phyloP scores from a whole-genome alignment of 164 flowering plant genomes.

The Protea cynaroides region DNA sequence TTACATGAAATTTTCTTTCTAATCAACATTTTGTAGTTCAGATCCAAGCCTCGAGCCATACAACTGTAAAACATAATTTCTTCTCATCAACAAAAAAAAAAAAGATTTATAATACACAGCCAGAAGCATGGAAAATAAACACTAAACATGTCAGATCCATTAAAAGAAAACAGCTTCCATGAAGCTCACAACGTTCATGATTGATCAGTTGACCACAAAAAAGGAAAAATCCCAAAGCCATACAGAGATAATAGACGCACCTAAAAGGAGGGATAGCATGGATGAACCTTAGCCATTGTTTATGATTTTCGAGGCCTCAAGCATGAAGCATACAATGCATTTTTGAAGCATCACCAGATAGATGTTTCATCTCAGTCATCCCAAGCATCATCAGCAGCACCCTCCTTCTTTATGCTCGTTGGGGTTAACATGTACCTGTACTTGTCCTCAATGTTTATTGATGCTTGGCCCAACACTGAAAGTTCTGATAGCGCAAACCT shows the following conservation, averaged over 20 bases:
- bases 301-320: constrained; percentile 1
- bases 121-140: no score
- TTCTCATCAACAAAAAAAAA: not conserved
- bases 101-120: no score
- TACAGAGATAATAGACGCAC: not conserved
- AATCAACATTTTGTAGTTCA: not conserved
- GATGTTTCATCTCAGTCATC: constrained; percentile 31
- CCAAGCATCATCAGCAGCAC: constrained; percentile 71
- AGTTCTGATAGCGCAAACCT: constrained; percentile 34
- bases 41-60: not conserved
- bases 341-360: not conserved
- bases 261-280: not conserved
- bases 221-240: no score
- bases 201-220: no score
- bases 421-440: constrained; percentile 56
- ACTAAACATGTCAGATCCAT: no score
- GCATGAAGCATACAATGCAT: not conserved
- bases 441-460: constrained; percentile 54
- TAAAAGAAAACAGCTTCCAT: not conserved
- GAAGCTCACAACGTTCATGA: not conserved
- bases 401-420: constrained; percentile 34
- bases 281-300: not conserved
- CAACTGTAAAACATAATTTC: constrained; percentile 1
- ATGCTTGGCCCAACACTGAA: constrained; percentile 26
- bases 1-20: constrained; percentile 5